phyloP scores from a whole-genome alignment of 768 basidiomycete species.

The Tricholoma saponaceum region DNA sequence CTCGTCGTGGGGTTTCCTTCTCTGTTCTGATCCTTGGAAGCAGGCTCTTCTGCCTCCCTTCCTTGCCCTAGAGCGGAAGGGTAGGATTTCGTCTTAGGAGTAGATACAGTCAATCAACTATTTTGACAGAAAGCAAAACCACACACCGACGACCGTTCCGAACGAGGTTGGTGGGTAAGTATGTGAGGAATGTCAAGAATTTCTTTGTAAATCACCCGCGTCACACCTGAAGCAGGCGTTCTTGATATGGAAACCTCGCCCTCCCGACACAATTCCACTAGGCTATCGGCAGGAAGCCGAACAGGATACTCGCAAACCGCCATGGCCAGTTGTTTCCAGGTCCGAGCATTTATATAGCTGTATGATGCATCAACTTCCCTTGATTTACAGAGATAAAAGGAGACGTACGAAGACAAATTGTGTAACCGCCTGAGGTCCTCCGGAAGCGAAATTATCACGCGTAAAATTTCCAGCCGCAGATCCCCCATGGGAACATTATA shows the following conservation, averaged over 20 bases:
- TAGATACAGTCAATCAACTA: neutral
- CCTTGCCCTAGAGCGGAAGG: no score
- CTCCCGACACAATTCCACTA: neutral
- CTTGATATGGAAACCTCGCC: neutral
- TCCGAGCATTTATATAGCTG: neutral
- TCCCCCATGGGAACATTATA: neutral
- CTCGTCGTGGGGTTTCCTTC: no score
- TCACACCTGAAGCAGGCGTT: neutral
- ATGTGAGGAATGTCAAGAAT: neutral
- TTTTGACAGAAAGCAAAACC: neutral
- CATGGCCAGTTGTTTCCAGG: neutral
- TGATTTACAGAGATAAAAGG: neutral
- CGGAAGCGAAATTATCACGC: neutral
- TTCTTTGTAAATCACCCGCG: neutral
- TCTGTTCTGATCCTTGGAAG: neutral
- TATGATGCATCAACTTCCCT: neutral
- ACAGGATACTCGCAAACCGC: neutral
- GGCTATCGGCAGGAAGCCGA: neutral
- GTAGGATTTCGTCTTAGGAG: neutral
- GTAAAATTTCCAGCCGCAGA: neutral
- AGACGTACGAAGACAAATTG: neutral
- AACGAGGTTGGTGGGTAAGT: neutral
- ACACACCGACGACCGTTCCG: neutral
- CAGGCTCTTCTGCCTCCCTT: no score
- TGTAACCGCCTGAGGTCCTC: neutral